A percentile compares a stretch with the other conserved stretches of the same genome.
Evolutionary conservation across 192 early-diverging fungal genomes (phyloP).

Genomic region (Coemansia sp.): DNA sequence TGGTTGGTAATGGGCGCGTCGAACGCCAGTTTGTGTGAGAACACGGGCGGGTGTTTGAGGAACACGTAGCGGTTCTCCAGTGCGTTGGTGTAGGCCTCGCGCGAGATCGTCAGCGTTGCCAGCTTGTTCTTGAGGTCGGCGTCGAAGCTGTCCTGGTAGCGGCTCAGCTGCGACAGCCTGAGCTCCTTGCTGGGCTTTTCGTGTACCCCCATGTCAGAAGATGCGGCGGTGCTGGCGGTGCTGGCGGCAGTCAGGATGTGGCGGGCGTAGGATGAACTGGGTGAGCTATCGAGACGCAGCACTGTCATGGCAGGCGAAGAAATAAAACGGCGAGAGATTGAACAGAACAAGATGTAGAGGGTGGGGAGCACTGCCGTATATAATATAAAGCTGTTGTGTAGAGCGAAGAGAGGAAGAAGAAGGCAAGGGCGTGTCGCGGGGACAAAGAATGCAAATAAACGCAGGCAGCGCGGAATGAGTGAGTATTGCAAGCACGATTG

Average conservation of each 20-base stretch:
- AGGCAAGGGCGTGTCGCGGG: too few species aligned
- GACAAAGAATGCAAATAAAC: too few species aligned
- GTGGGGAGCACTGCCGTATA: too few species aligned
- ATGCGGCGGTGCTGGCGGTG: background rate
- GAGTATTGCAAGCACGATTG: too few species aligned
- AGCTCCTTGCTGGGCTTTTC: conserved; percentile 10
- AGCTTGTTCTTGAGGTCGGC: conserved; percentile 65
- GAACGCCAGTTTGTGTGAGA: conserved; percentile 48
- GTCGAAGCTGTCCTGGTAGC: conserved; percentile 48
- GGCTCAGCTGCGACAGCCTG: conserved; percentile 22
- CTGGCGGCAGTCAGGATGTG: conserved; percentile 23
- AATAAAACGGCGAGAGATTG: background rate
- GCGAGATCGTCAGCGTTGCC: conserved; percentile 62
- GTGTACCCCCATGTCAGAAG: background rate
- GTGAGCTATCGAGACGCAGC: conserved; percentile 8
- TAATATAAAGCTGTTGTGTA: too few species aligned
- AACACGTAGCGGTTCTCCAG: conserved; percentile 57
- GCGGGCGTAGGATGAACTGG: conserved; percentile 35
- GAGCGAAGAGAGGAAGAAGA: background rate
- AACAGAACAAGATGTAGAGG: too few species aligned
- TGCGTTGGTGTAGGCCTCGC: conserved; percentile 55
- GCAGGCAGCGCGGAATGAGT: too few species aligned
- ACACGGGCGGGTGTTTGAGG: conserved; percentile 30
- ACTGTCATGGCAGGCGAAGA: conserved; percentile 32
- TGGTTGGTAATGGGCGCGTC: conserved; percentile 65